Conservation (phyloP, 2,329 filamentous ascomycete genomes). For the Fusarium burgessii region DNA sequence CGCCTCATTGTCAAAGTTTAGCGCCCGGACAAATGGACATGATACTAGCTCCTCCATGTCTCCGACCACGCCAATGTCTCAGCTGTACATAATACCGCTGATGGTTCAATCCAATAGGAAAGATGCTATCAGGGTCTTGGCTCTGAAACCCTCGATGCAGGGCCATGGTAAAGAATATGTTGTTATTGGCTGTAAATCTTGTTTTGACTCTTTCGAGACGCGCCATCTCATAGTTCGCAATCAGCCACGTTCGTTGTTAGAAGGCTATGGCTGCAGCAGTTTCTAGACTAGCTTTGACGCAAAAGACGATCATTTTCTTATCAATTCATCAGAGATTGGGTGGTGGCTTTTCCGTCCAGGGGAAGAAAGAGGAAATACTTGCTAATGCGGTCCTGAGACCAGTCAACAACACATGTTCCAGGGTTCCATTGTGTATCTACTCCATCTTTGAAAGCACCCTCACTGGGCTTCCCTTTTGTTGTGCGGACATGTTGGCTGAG, state of each 20-base stretch:
- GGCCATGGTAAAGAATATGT: neutral
- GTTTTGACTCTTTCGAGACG: constrained; percentile 2
- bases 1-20: constrained; percentile 14
- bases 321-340: constrained; percentile 1
- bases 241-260: constrained; percentile 2
- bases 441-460: neutral
- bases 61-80: neutral
- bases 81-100: neutral
- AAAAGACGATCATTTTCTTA: constrained; percentile 13
- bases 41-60: neutral
- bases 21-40: neutral
- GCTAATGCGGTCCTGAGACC: neutral
- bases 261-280: neutral
- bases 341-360: neutral
- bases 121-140: constrained; percentile 3
- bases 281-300: constrained; percentile 4
- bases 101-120: neutral
- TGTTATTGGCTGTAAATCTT: constrained; percentile 3
- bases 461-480: no score
- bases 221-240: neutral
- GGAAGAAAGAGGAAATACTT: neutral
- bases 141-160: neutral
- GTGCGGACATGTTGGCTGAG: neutral
- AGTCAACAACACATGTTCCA: constrained; percentile 16
- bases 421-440: neutral